phyloP scores from a whole-genome alignment of 495 filamentous ascomycete genomes.

The Terfezia claveryi region DNA sequence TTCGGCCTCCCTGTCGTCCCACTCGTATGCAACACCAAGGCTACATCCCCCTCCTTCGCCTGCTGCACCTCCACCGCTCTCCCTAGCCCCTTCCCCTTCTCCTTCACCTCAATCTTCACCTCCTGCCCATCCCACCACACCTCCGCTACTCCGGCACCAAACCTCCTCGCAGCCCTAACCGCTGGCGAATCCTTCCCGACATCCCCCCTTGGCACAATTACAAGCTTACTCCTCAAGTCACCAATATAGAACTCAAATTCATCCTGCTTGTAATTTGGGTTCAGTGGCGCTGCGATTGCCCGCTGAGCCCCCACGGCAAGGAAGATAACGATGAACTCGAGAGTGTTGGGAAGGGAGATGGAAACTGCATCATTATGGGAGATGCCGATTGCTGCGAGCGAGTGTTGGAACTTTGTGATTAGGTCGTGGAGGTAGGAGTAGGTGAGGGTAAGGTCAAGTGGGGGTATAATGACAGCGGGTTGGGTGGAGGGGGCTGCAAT shows the following conservation, averaged over 20 bases:
- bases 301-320: slow-evolving; percentile 57
- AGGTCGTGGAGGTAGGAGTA: slow-evolving; percentile 40
- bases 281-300: slow-evolving; percentile 57
- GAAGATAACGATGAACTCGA: slow-evolving; percentile 65
- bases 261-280: slow-evolving; percentile 63
- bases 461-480: slow-evolving; percentile 44
- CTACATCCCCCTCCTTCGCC: slow-evolving; percentile 41
- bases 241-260: slow-evolving; percentile 83
- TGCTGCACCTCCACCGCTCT: slow-evolving; percentile 25
- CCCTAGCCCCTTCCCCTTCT: slow-evolving; percentile 22
- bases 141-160: slow-evolving; percentile 57
- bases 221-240: slow-evolving; percentile 52
- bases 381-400: slow-evolving; percentile 50
- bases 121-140: slow-evolving; percentile 50
- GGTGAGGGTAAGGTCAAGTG: slow-evolving; percentile 34
- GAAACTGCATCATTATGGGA: slow-evolving; percentile 42
- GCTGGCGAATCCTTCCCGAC: slow-evolving; percentile 39
- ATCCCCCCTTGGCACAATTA: slow-evolving; percentile 48
- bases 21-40: slow-evolving; percentile 52
- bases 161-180: slow-evolving; percentile 50
- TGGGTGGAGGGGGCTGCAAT: not conserved
- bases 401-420: slow-evolving; percentile 41
- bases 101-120: slow-evolving; percentile 54
- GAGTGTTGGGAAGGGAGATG: slow-evolving; percentile 54
- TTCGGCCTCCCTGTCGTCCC: slow-evolving; percentile 70